These are phyloP conservation scores for Diacronema lutheri DNA, from an alignment of 78 protist genomes.

Conservation along the genomic window DNA sequence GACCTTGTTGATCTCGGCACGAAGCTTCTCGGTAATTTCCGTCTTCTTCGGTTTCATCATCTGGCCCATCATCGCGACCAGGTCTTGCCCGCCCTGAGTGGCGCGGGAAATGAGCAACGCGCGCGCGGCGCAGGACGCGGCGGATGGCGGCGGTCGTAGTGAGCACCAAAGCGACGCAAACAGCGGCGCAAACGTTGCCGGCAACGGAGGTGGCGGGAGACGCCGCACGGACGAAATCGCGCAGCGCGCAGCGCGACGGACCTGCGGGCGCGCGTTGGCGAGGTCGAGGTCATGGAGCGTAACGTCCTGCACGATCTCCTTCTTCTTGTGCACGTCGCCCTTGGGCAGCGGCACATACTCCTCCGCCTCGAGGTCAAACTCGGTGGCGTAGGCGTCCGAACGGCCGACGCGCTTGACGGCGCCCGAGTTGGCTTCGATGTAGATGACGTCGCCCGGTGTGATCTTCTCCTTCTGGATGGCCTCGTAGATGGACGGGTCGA, in stretches of 20 bases:
- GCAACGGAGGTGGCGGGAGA: no score
- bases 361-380: slow-evolving; percentile 89
- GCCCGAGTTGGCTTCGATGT: slow-evolving; percentile 50
- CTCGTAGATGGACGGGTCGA: slow-evolving; percentile 98
- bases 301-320: slow-evolving; percentile 91
- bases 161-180: no score
- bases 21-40: slow-evolving; percentile 99
- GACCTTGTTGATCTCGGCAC: slow-evolving; percentile 97
- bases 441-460: slow-evolving; percentile 51
- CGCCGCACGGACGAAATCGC: no score
- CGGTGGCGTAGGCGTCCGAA: slow-evolving; percentile 91
- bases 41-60: slow-evolving; percentile 96
- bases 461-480: slow-evolving; percentile 1
- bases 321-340: slow-evolving; percentile 56
- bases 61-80: slow-evolving; percentile 94
- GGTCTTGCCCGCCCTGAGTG: slow-evolving; percentile 93
- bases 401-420: slow-evolving; percentile 89
- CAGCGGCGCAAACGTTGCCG: no score
- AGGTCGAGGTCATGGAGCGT: slow-evolving; percentile 99
- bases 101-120: no score
- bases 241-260: not conserved
- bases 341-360: slow-evolving; percentile 99
- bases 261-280: slow-evolving; percentile 88
- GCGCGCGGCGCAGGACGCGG: no score
- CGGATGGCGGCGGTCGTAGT: no score